Base-by-base conservation (phyloP, 352 stramenopile species). In the Phytophthora sansomeana region DNA sequence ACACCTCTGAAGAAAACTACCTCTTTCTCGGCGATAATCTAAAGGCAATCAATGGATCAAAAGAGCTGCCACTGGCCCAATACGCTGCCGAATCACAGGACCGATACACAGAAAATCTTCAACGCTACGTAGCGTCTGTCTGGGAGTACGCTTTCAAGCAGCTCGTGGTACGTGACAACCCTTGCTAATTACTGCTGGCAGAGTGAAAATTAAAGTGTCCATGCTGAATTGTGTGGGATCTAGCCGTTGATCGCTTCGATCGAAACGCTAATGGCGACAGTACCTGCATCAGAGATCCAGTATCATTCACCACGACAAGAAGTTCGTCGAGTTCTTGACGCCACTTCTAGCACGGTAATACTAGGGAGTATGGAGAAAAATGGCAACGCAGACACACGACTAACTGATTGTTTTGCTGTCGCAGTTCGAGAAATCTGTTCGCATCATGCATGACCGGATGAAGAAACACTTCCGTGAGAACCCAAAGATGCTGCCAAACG, bases 91-190 rank as follows among this genome's bases (percentile, higher is more conserved):
- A 85, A 44, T 72, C 81, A 1, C 67, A 78, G 35, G 59, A 64
- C 6, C 75, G 77, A 32, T 87, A 83, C 56, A 41, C 63, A 5
- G 61, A 86, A 28, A 86, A 78, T 32, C 52, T 81, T 10, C 62
- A 79, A 38, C 58, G 60, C 14, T 92, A 92, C 55, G 62, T 90
- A 17, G 66, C 64, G 21, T 92, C 75, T 30, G 83, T 92, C 21
- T 92, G 83, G 83, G 66, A 78, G 19, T 90, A 89, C 58, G 83
- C 89, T 19, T 86, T 90, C 58, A 87, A 90, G 49, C 69, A 80
- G 43, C 61, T 92, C 3, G 79, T 68, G 65, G 78, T 87, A 69
- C 38, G 60, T n/a, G 3, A 16, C 2, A 16, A 43, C 21, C 21
- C 21, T 3, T 24, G 21, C 21, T 16, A 43, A 24, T 21, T 13